Conservation (phyloP, 1,284 basidiomycete genomes). For the Macrocybe sp. region DNA sequence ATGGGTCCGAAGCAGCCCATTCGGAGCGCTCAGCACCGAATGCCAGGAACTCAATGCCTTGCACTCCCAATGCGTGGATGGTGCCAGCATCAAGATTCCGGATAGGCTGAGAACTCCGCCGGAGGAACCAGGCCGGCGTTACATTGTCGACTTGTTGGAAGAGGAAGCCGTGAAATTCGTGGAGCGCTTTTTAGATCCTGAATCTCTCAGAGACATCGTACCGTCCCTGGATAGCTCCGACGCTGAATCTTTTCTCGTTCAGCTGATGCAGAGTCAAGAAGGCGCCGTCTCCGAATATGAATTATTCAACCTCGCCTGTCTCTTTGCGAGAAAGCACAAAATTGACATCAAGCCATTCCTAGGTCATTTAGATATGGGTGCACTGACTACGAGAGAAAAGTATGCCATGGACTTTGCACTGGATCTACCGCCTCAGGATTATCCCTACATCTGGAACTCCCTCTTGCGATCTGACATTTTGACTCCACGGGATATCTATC, state of each 20-base stretch:
- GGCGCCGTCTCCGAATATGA: slow-evolving; percentile 55
- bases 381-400: slow-evolving; percentile 47
- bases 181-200: slow-evolving; percentile 29
- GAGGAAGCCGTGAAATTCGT: slow-evolving; percentile 42
- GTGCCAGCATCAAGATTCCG: slow-evolving; percentile 52
- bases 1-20: slow-evolving; percentile 49
- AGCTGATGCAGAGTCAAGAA: slow-evolving; percentile 44
- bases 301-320: slow-evolving; percentile 44
- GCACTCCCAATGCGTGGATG: slow-evolving; percentile 64
- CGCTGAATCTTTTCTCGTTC: slow-evolving; percentile 34
- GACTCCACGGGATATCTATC: slow-evolving; percentile 41
- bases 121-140: slow-evolving; percentile 23
- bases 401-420: slow-evolving; percentile 41
- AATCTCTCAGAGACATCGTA: slow-evolving; percentile 20
- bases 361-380: slow-evolving; percentile 48
- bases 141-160: slow-evolving; percentile 49
- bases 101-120: slow-evolving; percentile 45
- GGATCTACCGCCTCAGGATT: slow-evolving; percentile 30
- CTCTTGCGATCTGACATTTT: slow-evolving; percentile 56
- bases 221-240: slow-evolving; percentile 25
- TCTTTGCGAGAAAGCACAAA: slow-evolving; percentile 37
- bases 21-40: slow-evolving; percentile 55
- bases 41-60: slow-evolving; percentile 67
- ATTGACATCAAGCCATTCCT: slow-evolving; percentile 43
- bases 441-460: slow-evolving; percentile 56